Evolutionary conservation across 805 yeast species (phyloP).

Genomic region (Hyphopichia homilentoma): DNA sequence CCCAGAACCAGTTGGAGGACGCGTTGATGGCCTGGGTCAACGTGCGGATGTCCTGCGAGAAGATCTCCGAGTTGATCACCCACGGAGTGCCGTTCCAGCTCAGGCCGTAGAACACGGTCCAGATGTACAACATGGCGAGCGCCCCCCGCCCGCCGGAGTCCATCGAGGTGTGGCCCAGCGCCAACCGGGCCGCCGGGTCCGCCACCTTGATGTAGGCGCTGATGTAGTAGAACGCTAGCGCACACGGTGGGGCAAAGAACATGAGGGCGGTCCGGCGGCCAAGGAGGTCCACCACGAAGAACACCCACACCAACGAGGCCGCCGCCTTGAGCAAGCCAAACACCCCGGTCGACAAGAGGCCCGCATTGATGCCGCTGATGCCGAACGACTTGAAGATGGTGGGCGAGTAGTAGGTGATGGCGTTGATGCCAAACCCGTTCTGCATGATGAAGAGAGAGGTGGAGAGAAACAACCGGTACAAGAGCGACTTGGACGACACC

Average conservation of each 20-base stretch:
- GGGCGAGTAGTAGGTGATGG: constrained; percentile 53
- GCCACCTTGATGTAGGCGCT: constrained; percentile 45
- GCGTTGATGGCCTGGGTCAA: constrained; percentile 43
- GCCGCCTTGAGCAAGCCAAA: constrained; percentile 48
- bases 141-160: constrained; percentile 42
- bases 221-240: constrained; percentile 45
- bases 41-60: constrained; percentile 40
- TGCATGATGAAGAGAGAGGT: constrained; percentile 40
- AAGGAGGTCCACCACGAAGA: constrained; percentile 42
- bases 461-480: constrained; percentile 35
- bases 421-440: constrained; percentile 47
- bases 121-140: constrained; percentile 41
- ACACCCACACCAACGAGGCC: constrained; percentile 43
- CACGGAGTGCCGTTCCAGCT: constrained; percentile 48
- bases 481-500: constrained; percentile 21
- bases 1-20: constrained; percentile 48
- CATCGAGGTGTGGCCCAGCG: constrained; percentile 15
- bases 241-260: constrained; percentile 35
- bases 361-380: constrained; percentile 40
- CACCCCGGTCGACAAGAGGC: constrained; percentile 49
- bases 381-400: constrained; percentile 48
- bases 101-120: constrained; percentile 42
- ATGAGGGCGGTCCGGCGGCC: constrained; percentile 45
- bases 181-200: constrained; percentile 18
- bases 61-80: constrained; percentile 46